phyloP scores from a whole-genome alignment of 805 yeast genomes.

The Teunomyces panamensis region DNA sequence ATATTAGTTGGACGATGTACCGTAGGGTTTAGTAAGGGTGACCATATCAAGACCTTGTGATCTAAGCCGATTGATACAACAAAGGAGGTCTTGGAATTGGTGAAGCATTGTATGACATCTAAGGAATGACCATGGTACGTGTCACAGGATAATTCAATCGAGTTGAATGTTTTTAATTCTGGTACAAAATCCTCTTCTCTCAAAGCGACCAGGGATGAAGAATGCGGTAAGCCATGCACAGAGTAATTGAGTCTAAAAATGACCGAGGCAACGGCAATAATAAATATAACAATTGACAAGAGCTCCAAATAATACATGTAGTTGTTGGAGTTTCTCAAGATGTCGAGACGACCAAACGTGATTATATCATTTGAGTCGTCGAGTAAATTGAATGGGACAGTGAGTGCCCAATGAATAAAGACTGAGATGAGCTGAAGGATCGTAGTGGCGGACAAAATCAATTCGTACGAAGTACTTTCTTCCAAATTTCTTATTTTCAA shows the following conservation, averaged over 20 bases:
- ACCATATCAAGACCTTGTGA: conserved; percentile 71
- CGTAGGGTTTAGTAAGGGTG: conserved; percentile 45
- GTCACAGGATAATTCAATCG: conserved; percentile 24
- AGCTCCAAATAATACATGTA: conserved; percentile 56
- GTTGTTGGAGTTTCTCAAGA: conserved; percentile 37
- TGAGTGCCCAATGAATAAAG: conserved; percentile 18
- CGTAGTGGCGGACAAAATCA: conserved; percentile 17
- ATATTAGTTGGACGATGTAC: conserved; percentile 21
- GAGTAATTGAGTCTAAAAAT: conserved; percentile 29
- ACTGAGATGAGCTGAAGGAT: conserved; percentile 14
- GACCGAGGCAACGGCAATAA: conserved; percentile 47
- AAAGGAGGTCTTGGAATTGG: conserved; percentile 59
- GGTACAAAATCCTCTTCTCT: conserved; percentile 5
- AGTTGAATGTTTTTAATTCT: conserved; percentile 23
- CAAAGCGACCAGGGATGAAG: background rate
- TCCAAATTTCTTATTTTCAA: conserved; percentile 38
- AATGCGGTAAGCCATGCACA: background rate
- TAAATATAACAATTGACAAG: conserved; percentile 47
- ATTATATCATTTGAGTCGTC: conserved; percentile 7
- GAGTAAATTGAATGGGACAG: conserved; percentile 16
- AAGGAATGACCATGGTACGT: conserved; percentile 50
- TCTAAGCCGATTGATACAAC: conserved; percentile 72
- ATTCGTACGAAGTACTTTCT: conserved; percentile 20
- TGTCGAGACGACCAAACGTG: conserved; percentile 8
- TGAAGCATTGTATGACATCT: conserved; percentile 60